phyloP scores from a whole-genome alignment of 768 basidiomycete genomes.

The Suillus subluteus region DNA sequence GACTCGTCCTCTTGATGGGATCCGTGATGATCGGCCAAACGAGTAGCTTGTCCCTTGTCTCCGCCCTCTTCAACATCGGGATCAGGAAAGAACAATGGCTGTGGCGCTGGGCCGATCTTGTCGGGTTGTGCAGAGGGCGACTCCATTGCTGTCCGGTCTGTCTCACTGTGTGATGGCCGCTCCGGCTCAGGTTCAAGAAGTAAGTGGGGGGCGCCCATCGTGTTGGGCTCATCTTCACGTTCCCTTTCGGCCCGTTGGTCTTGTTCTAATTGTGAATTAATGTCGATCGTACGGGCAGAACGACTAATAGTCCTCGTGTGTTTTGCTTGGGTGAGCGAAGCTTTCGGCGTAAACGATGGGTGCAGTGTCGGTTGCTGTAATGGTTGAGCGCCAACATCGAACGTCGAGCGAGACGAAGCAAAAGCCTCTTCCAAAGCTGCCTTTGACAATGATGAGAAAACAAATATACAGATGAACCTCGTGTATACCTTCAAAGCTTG shows the following conservation, averaged over 20 bases:
- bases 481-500: constrained; percentile 70
- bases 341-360: neutral
- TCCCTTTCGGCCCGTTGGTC: neutral
- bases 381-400: constrained; percentile 45
- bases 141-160: constrained; percentile 21
- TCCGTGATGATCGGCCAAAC: neutral
- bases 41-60: neutral
- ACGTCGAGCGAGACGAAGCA: constrained; percentile 74
- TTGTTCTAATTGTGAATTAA: constrained; percentile 6
- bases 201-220: constrained; percentile 18
- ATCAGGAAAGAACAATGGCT: constrained; percentile 31
- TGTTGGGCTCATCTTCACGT: constrained; percentile 9
- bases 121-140: constrained; percentile 15
- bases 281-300: neutral
- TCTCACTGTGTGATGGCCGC: neutral
- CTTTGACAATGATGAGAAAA: constrained; percentile 39
- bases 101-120: constrained; percentile 16
- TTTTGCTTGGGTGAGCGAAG: constrained; percentile 22
- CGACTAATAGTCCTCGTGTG: constrained; percentile 5
- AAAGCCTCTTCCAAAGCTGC: constrained; percentile 68
- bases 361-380: constrained; percentile 21
- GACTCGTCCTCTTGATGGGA: neutral
- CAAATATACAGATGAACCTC: neutral
- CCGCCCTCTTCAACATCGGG: constrained; percentile 21
- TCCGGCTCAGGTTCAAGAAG: constrained; percentile 16